phyloP scores from a whole-genome alignment of 2,329 filamentous ascomycete genomes.

The Cadophora malorum region DNA sequence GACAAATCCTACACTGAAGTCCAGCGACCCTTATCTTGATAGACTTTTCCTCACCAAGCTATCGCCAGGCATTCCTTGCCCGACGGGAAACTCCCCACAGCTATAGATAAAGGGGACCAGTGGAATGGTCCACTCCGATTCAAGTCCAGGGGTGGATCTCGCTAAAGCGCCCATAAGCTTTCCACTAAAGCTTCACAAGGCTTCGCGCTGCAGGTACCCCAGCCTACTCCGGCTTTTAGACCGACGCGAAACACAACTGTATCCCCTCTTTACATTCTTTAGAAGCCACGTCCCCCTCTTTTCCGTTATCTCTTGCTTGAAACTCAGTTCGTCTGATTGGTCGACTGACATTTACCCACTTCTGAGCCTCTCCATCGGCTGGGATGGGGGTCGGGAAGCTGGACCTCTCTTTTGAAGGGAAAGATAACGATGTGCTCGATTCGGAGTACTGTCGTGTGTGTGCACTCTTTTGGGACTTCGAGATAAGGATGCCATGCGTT shows the following conservation, averaged over 20 bases:
- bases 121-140: not conserved
- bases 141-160: not conserved
- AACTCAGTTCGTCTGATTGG: not conserved
- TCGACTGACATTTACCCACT: not conserved
- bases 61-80: not conserved
- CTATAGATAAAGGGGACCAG: too few relatives aligned
- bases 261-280: not conserved
- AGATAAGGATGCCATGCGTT: not conserved
- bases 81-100: not conserved
- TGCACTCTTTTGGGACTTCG: not conserved
- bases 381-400: too few relatives aligned
- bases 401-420: too few relatives aligned
- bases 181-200: constrained; percentile 4
- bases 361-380: not conserved
- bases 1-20: too few relatives aligned
- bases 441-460: not conserved
- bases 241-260: not conserved
- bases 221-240: not conserved
- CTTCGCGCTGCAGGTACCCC: not conserved
- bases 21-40: not conserved
- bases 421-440: not conserved
- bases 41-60: not conserved
- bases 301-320: not conserved
- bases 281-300: constrained; percentile 3
- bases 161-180: constrained; percentile 9